Conservation (phyloP, 2,329 filamentous ascomycete species). For the Cercospora sp. region DNA sequence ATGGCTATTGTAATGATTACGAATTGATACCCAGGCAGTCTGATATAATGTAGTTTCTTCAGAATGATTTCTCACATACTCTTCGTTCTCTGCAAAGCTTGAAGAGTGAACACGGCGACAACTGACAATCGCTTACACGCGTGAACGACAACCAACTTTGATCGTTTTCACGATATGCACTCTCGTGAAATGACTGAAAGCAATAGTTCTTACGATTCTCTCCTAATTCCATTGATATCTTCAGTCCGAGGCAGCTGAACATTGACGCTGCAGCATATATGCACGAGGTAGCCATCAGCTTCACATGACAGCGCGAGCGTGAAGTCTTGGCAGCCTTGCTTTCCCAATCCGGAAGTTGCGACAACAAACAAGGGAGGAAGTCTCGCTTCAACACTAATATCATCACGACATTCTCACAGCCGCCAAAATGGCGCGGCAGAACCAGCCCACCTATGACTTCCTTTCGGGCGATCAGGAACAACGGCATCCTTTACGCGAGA, state of each 20-base stretch:
- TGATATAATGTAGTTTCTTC: background rate
- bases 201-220: background rate
- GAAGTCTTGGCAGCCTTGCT: background rate
- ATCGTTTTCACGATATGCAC: background rate
- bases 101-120: background rate
- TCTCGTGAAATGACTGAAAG: background rate
- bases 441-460: conserved; percentile 52
- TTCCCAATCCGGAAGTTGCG: conserved; percentile 9
- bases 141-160: background rate
- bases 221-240: background rate
- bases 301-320: conserved; percentile 4
- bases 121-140: background rate
- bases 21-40: conserved; percentile 23
- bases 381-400: background rate
- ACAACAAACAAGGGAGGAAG: conserved; percentile 4
- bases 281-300: background rate
- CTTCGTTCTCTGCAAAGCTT: background rate
- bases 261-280: too few species aligned
- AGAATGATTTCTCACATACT: background rate
- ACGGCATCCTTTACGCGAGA: conserved; percentile 45
- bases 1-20: conserved; percentile 8
- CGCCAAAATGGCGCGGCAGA: conserved; percentile 34
- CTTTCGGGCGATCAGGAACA: conserved; percentile 45
- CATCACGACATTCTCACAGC: conserved; percentile 1
- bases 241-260: too few species aligned